Percentiles rank a stretch among this genome's conserved stretches.
phyloP scores from a whole-genome alignment of 163 green algal species.

The Prototheca wickerhamii region DNA sequence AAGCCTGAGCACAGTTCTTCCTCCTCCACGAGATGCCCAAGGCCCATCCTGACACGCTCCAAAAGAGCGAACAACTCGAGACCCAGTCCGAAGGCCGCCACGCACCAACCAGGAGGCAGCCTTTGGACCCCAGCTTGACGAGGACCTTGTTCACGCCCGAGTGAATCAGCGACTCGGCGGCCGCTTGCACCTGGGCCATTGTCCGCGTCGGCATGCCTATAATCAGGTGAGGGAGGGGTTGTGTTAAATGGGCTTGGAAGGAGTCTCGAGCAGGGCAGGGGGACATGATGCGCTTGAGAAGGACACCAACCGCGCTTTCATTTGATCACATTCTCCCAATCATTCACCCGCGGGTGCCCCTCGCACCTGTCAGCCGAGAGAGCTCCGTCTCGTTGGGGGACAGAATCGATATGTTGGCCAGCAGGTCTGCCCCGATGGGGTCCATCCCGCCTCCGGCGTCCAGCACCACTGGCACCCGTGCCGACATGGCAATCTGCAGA shows the following conservation, averaged over 20 bases:
- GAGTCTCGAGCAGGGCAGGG: no score
- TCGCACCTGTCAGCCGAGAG: constrained; percentile 51
- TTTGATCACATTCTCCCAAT: background rate
- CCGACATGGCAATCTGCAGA: constrained; percentile 19
- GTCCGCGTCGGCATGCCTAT: constrained; percentile 45
- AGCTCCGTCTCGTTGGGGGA: constrained; percentile 92
- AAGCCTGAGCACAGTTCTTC: no score
- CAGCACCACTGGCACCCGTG: constrained; percentile 66
- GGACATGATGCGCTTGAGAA: no score
- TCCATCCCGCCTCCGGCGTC: constrained; percentile 77
- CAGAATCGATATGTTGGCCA: constrained; percentile 58
- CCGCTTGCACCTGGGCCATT: constrained; percentile 38
- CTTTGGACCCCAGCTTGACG: constrained; percentile 76
- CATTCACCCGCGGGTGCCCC: background rate
- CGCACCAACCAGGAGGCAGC: constrained; percentile 55
- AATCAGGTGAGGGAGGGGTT: background rate
- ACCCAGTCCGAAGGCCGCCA: no score
- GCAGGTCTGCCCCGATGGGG: constrained; percentile 52
- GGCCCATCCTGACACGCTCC: no score
- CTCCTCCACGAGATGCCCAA: no score
- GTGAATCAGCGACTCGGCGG: constrained; percentile 49
- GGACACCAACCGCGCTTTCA: background rate
- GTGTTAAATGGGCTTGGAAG: background rate
- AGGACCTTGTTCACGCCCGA: constrained; percentile 58
- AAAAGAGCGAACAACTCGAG: no score